These are phyloP conservation scores for Psilocybe cubensis DNA, from an alignment of 768 basidiomycete species.

Conservation along the genomic window DNA sequence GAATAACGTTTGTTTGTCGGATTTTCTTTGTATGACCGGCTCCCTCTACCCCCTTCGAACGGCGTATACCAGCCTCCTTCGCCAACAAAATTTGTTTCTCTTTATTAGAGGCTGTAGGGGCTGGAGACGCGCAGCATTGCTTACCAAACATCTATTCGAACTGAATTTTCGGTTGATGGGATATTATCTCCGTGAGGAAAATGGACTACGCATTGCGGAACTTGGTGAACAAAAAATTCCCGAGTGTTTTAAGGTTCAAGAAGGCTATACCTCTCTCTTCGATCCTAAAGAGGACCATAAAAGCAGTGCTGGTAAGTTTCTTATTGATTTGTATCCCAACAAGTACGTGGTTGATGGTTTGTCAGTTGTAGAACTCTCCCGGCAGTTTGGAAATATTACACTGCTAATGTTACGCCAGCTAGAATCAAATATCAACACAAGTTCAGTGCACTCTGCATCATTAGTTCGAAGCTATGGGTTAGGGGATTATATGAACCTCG, in stretches of 20 bases:
- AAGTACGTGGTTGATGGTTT: neutral
- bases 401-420: neutral
- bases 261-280: neutral
- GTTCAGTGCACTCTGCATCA: neutral
- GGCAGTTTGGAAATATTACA: neutral
- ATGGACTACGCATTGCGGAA: neutral
- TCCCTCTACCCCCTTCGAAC: neutral
- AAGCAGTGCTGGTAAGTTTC: neutral
- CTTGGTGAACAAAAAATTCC: neutral
- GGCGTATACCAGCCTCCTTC: neutral
- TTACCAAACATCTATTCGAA: neutral
- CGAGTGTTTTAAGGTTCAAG: neutral
- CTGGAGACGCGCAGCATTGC: neutral
- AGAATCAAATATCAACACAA: neutral
- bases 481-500: neutral
- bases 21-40: neutral
- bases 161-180: neutral
- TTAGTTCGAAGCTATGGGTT: neutral
- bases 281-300: neutral
- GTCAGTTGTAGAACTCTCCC: neutral
- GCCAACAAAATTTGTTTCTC: neutral
- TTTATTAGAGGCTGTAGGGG: neutral
- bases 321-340: neutral
- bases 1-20: neutral
- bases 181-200: neutral